Base-by-base conservation (phyloP, 805 yeast species). In the Wickerhamiella domercqiae region DNA sequence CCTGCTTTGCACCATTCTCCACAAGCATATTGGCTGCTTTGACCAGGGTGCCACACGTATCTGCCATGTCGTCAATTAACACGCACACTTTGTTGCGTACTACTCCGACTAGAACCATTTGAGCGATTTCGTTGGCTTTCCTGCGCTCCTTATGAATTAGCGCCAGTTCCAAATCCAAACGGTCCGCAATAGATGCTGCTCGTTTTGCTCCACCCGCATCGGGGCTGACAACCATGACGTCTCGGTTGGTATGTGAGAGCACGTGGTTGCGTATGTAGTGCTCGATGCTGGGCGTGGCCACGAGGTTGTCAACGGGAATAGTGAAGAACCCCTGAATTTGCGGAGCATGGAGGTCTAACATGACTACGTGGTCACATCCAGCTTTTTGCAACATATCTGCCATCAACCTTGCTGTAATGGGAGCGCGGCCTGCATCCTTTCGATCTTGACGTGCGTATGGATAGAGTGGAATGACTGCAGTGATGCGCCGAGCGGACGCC, bases 151-250 rank as follows among this genome's bases (percentile, higher is more conserved):
- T 90, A 65, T 90, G 98, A 54, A 90, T 90, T 57, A 90, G 71
- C 1, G 98, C 98, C 62, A 90, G 87, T 56, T 80, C 84, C 47
- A 87, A 68, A 53, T 90, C 97, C 44, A 90, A 66, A 51, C 81
- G 74, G 54, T 87, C 98, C n/a, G 98, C 98, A 39, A 90, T 65
- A 3, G 87, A 77, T 1, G 98, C 97, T 18, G 87, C 98, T 48
- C 98, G 73, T 60, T 90, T 90, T 36, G 98, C 98, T 44, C 98
- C 98, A 50, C 98, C 98, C 2, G 98, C 98, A 61, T 90, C 98
- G 2, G 98, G 98, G 2, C 95, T 84, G 9, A 90, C 93, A 39
- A 90, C 72, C 39, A 90, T 72, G 42, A 84, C 79, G 16, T 83
- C 69, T 45, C 75, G 67, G 18, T 62, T 60, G 45, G 64, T 59